Evolutionary conservation across 2,329 filamentous ascomycete species (phyloP), one percentile per base, ranked within the genome.

Genomic region (Talaromyces albobiverticillius): DNA sequence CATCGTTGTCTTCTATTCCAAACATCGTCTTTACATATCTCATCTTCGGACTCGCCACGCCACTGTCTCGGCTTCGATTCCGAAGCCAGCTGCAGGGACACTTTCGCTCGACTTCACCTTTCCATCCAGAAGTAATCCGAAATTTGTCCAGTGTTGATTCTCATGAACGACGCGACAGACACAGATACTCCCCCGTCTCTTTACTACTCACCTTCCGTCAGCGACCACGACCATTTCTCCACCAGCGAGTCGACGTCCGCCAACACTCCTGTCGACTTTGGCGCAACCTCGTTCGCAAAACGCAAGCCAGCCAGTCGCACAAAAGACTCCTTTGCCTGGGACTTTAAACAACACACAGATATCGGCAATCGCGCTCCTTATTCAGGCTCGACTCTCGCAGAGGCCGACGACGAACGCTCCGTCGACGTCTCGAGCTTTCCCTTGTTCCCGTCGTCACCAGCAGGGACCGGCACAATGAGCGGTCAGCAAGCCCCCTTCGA

Each of bases 401-500:
- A 67, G 43, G 62, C 67, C 43, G 68, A 61, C 56, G 56, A 60
- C 32, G 64, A 71, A 40, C 32, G 40, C 32, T 16, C 36, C 32
- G 34, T 34, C 46, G 64, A 70, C 55, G 65, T 71, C 54, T 60
- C 63, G 26, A 63, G 67, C 41, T 73, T 73, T 49, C 69, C 71
- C 55, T 67, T 75, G 46, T 77, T 76, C 58, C 62, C 66, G 53
- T 68, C 67, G 52, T 68, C 68, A 50, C 64, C 67, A 54, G 57
- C 65, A 41, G 56, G 58, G 45, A 57, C 60, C 51, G 60, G 59
- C 70, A 73, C 65, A 62, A 83, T 83, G 80, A 77, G 77, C 57
- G 75, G 75, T 59, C 68, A 75, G 52, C 77, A 80, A 58, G 73
- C 76, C 56, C 82, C 83, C 43, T 82, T 86, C 67, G 80, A 85